A percentile compares a stretch with the other conserved stretches of the same genome.
Conservation (phyloP, 257 asterid genomes). For the Solanum arcanum region DNA sequence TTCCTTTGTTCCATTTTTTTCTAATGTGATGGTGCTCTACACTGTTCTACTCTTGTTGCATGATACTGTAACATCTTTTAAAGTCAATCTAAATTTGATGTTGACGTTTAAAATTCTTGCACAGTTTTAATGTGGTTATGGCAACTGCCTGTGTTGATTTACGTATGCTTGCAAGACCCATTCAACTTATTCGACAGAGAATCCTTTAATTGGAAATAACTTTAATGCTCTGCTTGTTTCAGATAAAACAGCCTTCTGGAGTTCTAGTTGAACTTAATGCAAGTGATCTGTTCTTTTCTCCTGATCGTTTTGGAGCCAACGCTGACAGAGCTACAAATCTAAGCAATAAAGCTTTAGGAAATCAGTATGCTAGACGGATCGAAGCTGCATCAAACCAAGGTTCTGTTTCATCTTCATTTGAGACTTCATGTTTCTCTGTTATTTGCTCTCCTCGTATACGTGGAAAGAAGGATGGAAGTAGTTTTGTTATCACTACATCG, state of each 20-base stretch:
- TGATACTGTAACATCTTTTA: neutral
- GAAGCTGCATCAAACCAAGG: conserved; percentile 38
- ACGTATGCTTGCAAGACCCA: neutral
- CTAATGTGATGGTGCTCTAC: neutral
- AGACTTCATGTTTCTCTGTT: conserved; percentile 38
- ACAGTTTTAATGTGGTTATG: neutral
- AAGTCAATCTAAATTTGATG: neutral
- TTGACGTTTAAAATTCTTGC: neutral
- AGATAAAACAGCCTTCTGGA: conserved; percentile 42
- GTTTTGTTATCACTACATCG: conserved; percentile 37
- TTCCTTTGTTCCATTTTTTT: neutral
- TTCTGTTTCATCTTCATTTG: conserved; percentile 36
- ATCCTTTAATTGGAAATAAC: neutral
- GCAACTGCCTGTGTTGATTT: neutral
- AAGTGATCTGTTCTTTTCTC: conserved; percentile 47
- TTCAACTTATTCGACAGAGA: neutral
- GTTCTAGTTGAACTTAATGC: conserved; percentile 44
- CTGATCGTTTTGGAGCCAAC: conserved; percentile 42
- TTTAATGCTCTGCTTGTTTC: conserved; percentile 1
- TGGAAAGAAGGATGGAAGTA: conserved; percentile 41
- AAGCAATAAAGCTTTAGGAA: conserved; percentile 32
- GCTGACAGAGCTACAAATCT: conserved; percentile 22
- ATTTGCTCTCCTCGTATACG: conserved; percentile 56
- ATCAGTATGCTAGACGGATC: conserved; percentile 22
- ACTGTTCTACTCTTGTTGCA: neutral